Evolutionary conservation across 202 grass and related monocot species (phyloP), one percentile per base, ranked within the genome.

Genomic region (Panicum hallii): DNA sequence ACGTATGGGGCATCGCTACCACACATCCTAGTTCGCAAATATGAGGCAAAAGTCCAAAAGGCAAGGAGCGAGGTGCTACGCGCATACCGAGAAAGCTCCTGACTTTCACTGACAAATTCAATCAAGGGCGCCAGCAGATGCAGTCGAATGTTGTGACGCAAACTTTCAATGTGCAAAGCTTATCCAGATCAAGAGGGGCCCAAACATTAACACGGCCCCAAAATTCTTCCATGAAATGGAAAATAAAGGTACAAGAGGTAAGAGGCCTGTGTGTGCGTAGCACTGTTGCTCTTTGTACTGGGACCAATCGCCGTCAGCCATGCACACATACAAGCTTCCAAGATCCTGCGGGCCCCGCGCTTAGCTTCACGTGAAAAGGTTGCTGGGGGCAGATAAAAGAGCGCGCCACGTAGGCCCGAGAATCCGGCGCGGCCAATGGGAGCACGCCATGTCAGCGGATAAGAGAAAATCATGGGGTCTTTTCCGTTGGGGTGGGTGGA

Each of bases 311-410:
- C 53, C 19, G 38, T 80, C 34, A 43, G 77, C 70, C 89, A 78
- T 81, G 81, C 70, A 81, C 70, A 71, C 85, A 60, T 19, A 72
- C 75, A 84, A 91, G 81, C 63, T 13, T 58, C 85, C 89, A 91
- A 91, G 77, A 88, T 91, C 85, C 64, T 40, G 77, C 38, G 82
- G 85, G 71, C 1, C 81, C 89, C 82, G 17, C 77, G 56, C 42
- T 41, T 84, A 32, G 80, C 63, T 58, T 91, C 85, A 81, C 81
- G 71, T 88, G 89, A 53, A 77, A 84, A 90, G 85, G 76, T 70
- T 14, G 53, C 36, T 52, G 17, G 19, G 14, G 26, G 32, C 32
- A 32, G 53, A 81, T 87, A 87, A 81, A 81, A 90, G 85, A 5
- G 12, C 77, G 4, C 32, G 71, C 89, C 85, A 87, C 89, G 85